Evolutionary conservation across 2,329 filamentous ascomycete species (phyloP).

Genomic region (Thermothelomyces thermophilus): DNA sequence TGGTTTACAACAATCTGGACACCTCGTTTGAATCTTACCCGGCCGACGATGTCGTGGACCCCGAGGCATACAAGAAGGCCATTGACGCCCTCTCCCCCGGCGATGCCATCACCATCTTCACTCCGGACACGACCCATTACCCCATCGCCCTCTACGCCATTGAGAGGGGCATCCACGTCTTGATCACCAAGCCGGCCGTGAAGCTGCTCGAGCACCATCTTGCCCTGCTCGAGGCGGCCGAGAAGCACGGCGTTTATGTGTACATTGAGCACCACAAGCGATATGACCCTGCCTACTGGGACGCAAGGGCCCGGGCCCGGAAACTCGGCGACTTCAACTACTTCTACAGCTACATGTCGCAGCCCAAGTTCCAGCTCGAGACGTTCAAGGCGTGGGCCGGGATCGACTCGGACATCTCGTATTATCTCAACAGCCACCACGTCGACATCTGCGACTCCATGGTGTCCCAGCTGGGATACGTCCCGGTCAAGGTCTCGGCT

Average conservation of each 20-base stretch:
- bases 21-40: constrained; percentile 80
- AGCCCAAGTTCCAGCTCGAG: constrained; percentile 84
- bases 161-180: constrained; percentile 77
- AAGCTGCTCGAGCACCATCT: constrained; percentile 78
- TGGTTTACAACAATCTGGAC: constrained; percentile 84
- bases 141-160: constrained; percentile 90
- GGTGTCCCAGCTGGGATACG: constrained; percentile 66
- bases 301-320: constrained; percentile 70
- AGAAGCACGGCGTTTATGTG: constrained; percentile 74
- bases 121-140: constrained; percentile 86
- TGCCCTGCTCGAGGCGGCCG: constrained; percentile 63
- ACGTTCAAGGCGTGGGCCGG: constrained; percentile 95
- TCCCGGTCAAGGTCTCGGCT: constrained; percentile 71
- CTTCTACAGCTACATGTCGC: constrained; percentile 95
- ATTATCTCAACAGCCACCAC: constrained; percentile 95
- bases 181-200: constrained; percentile 90
- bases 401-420: constrained; percentile 85
- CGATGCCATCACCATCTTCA: constrained; percentile 93
- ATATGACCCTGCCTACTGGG: constrained; percentile 86
- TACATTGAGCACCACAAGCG: constrained; percentile 97
- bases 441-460: constrained; percentile 89
- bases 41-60: constrained; percentile 63
- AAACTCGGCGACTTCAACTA: constrained; percentile 93
- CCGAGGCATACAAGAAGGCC: constrained; percentile 79
- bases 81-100: constrained; percentile 77